Base-by-base conservation (phyloP, 2,329 filamentous ascomycete species). In the Westerdykella ornata region DNA sequence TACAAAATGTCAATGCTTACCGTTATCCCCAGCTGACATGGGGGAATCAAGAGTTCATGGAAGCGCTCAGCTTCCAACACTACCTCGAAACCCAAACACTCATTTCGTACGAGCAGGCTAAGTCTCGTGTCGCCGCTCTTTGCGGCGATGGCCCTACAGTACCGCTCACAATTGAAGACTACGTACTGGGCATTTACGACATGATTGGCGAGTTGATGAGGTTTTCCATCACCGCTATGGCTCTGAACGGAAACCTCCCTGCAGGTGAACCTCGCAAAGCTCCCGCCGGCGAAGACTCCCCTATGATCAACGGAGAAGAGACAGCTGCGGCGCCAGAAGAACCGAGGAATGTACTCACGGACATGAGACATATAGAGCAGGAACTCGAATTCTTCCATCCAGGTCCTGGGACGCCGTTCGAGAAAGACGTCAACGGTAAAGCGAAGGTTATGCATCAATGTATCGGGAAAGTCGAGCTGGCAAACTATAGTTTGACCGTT, bases 141-240 rank as follows among this genome's bases (percentile, higher is more conserved):
- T 62, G 66, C 37, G 52, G 54, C 9, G 58, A 65, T 5, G 64
- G 59, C 3, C 63, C 68, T 0, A 74, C 72, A 1, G 75, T 96
- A 2, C 56, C 72, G 1, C 72, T 96, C 15, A 87, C 85, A 1
- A 75, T 81, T 18, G 80, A 90, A 41, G 92, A 98, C 66, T 97
- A 95, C 62, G 69, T 95, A 43, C 82, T 92, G 48, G 92, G 90
- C 7, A 69, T 98, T 2, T 96, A 95, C 59, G 92, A 98, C 65
- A 77, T 97, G 53, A 89, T 89, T 1, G 92, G 92, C 30, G 92
- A 98, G 70, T 75, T 97, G 72, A 98, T 98, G 92, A 79, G 89
- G 20, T 97, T 96, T 67, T 88, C 88, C 0, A 92, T 95, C 38
- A 89, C 89, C 5, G 81, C 82, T 18, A 85, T 94, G 63, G 88